A percentile compares a stretch with the other conserved stretches of the same genome.
Evolutionary conservation across 1,284 basidiomycete species (phyloP).

Genomic region (Schizophyllum commune): DNA sequence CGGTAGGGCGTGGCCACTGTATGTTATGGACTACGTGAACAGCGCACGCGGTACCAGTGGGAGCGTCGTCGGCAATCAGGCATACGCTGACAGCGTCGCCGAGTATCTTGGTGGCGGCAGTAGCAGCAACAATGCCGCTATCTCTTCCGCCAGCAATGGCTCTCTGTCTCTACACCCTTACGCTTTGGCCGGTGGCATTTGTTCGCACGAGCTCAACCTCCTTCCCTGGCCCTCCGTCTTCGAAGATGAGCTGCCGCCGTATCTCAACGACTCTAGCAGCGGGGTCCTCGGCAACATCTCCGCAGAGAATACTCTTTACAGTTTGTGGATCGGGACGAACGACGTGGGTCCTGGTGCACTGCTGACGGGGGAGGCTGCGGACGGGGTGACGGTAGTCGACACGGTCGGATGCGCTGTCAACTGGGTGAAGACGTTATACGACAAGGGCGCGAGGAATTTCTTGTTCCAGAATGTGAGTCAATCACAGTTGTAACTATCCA

Average conservation of each 20-base stretch:
- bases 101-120: too few relatives aligned
- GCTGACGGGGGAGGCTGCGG: conserved; percentile 26
- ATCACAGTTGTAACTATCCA: too few relatives aligned
- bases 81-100: too few relatives aligned
- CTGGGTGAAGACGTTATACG: conserved; percentile 36
- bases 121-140: too few relatives aligned
- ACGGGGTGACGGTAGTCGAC: conserved; percentile 29
- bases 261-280: conserved; percentile 22
- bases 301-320: conserved; percentile 26
- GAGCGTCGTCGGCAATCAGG: too few relatives aligned
- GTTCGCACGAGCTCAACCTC: conserved; percentile 37
- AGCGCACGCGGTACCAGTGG: too few relatives aligned
- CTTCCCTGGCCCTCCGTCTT: conserved; percentile 32
- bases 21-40: too few relatives aligned
- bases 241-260: conserved; percentile 33
- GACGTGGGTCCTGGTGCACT: conserved; percentile 34
- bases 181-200: conserved; percentile 36
- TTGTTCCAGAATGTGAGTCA: conserved; percentile 36
- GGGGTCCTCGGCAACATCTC: not conserved
- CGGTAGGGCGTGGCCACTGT: too few relatives aligned
- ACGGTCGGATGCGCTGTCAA: conserved; percentile 34
- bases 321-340: conserved; percentile 40
- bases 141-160: too few relatives aligned
- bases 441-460: conserved; percentile 35
- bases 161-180: not conserved